Evolutionary conservation across 2,329 filamentous ascomycete species (phyloP).

Genomic region (Clonostachys rosea): DNA sequence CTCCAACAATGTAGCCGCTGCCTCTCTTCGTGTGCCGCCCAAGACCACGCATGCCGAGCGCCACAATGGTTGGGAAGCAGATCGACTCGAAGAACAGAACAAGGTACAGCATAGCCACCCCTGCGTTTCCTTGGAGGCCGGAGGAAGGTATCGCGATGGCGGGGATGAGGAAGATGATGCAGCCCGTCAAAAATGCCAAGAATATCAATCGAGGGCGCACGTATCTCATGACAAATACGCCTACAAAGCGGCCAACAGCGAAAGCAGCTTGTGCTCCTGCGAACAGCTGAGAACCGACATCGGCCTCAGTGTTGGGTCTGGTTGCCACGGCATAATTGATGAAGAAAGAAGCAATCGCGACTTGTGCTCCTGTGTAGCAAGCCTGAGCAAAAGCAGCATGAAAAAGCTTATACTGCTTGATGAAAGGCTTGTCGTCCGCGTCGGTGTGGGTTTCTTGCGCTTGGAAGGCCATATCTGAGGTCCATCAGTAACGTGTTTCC

Average conservation of each 20-base stretch:
- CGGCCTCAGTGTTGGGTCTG: slow-evolving; percentile 40
- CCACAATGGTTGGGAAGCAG: slow-evolving; percentile 78
- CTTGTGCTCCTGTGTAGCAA: slow-evolving; percentile 71
- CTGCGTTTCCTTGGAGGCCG: slow-evolving; percentile 31
- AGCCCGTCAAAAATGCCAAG: slow-evolving; percentile 56
- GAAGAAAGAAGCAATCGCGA: slow-evolving; percentile 63
- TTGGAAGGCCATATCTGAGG: slow-evolving; percentile 58
- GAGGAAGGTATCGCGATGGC: slow-evolving; percentile 29
- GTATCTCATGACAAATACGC: slow-evolving; percentile 62
- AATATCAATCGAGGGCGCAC: slow-evolving; percentile 64
- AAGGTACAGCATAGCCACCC: slow-evolving; percentile 60
- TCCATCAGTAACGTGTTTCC: slow-evolving; percentile 21
- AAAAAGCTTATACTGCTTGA: slow-evolving; percentile 71
- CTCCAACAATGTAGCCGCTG: slow-evolving; percentile 63
- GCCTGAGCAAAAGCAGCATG: slow-evolving; percentile 74
- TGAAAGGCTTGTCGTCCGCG: slow-evolving; percentile 56
- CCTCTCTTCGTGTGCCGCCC: slow-evolving; percentile 76
- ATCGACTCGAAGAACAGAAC: slow-evolving; percentile 77
- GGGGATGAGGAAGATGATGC: slow-evolving; percentile 57
- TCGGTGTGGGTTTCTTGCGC: slow-evolving; percentile 47
- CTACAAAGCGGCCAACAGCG: slow-evolving; percentile 66
- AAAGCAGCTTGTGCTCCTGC: slow-evolving; percentile 73
- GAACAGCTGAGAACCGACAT: slow-evolving; percentile 60
- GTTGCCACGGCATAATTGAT: slow-evolving; percentile 69
- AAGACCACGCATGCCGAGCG: slow-evolving; percentile 69